Percentiles rank a stretch among this genome's conserved stretches.
Evolutionary conservation across 2,329 filamentous ascomycete genomes (phyloP).

Genomic region (Emydomyces testavorans): DNA sequence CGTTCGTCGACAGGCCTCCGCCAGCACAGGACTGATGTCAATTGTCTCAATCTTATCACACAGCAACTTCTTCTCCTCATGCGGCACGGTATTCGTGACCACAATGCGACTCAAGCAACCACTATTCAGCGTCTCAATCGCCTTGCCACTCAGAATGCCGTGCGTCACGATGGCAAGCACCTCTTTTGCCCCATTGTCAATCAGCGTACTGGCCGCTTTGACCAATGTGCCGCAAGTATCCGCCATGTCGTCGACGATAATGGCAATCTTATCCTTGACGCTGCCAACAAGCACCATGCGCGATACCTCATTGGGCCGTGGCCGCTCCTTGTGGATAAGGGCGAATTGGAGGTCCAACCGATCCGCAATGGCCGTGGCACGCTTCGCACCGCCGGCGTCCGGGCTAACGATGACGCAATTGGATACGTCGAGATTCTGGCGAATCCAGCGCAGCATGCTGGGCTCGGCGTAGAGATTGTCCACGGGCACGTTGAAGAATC

Average conservation of each 20-base stretch:
- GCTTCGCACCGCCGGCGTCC: conserved; percentile 88
- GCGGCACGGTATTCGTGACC: conserved; percentile 79
- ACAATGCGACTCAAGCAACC: conserved; percentile 68
- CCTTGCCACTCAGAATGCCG: conserved; percentile 77
- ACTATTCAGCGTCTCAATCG: conserved; percentile 73
- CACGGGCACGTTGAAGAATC: conserved; percentile 79
- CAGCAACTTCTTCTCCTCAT: conserved; percentile 64
- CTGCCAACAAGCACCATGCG: conserved; percentile 95
- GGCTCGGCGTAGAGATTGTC: conserved; percentile 88
- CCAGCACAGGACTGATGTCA: conserved; percentile 69
- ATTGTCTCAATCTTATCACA: conserved; percentile 80
- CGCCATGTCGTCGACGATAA: conserved; percentile 96
- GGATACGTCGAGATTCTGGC: conserved; percentile 66
- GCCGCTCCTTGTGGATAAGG: conserved; percentile 92
- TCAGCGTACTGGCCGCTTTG: conserved; percentile 83
- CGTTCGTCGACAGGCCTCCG: conserved; percentile 40
- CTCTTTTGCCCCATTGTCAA: conserved; percentile 72
- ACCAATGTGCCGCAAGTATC: conserved; percentile 82
- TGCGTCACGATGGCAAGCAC: conserved; percentile 94
- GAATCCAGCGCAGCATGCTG: conserved; percentile 81
- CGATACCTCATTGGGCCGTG: conserved; percentile 79
- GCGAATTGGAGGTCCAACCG: conserved; percentile 82
- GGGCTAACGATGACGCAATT: conserved; percentile 91
- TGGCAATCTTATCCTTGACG: conserved; percentile 80
- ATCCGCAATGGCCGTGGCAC: conserved; percentile 88